These are phyloP conservation scores for Dactylellina haptotyla DNA, from an alignment of 2,329 filamentous ascomycete genomes.

Conservation along the genomic window DNA sequence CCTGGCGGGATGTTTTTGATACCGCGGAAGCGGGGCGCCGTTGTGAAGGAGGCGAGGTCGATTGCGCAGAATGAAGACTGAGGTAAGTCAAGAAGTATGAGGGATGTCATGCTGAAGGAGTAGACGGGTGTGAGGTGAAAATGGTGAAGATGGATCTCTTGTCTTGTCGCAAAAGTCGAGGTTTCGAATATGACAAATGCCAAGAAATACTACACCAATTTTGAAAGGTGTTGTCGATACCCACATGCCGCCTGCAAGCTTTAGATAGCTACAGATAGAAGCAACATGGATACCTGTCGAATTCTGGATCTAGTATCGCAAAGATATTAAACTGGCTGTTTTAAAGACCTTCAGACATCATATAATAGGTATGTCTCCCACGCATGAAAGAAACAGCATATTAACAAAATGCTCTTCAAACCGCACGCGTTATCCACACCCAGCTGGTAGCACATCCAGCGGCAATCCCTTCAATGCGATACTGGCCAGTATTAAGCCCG, in stretches of 20 bases:
- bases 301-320: no score
- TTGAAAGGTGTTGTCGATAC: constrained; percentile 9
- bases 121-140: background rate
- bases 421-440: constrained; percentile 64
- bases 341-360: no score
- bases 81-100: constrained; percentile 55
- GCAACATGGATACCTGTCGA: no score
- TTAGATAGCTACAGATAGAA: no score
- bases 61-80: constrained; percentile 56
- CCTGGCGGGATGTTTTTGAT: constrained; percentile 57
- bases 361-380: no score
- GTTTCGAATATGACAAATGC: constrained; percentile 29
- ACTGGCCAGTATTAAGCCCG: constrained; percentile 66
- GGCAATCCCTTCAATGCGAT: constrained; percentile 71
- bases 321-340: no score
- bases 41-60: constrained; percentile 57
- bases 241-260: background rate
- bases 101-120: constrained; percentile 50
- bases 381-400: no score
- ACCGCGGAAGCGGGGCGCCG: constrained; percentile 56
- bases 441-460: constrained; percentile 94
- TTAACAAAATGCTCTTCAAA: background rate
- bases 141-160: background rate
- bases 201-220: constrained; percentile 21
- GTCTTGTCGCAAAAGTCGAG: constrained; percentile 5